Evolutionary conservation across 23 red algal species (phyloP), one percentile per base, ranked within the genome.

Genomic region (Chondrus crispus): DNA sequence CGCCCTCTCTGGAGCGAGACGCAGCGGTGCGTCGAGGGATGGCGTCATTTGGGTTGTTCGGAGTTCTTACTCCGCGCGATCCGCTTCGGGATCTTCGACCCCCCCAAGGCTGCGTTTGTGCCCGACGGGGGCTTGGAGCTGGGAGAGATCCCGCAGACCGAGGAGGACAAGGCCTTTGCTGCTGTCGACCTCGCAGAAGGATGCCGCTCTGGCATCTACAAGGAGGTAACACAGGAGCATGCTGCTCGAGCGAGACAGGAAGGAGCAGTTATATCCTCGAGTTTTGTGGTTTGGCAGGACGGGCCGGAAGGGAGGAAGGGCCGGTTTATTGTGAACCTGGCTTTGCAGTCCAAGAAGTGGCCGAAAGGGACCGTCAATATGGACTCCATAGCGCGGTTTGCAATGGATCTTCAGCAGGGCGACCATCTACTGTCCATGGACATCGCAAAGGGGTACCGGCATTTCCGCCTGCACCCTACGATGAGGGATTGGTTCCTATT

Each of bases 401-500:
- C 49, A n/a, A 46, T 42, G 32, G 66, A 20, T 18, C 14, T 1
- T 36, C 22, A 72, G 66, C 66, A 72, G 0, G 66, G 66, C 16
- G 66, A 72, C 16, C 66, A 36, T 72, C 26, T 72, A 16, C 66
- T 72, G 1, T 29, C 16, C 26, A 29, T 72, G 22, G 1, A 72
- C 66, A 16, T 72, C 18, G 14, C 16, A 13, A 36, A 22, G 66
- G 66, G 66, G 13, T 91, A 82, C 42, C 47, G 62, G 0, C 88
- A 91, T 18, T 36, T 91, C 1, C 60, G 62, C 2, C 73, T 91
- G 5, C 26, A 19, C 1, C 88, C 74, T 14, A 9, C 6, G 5
- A 82, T 82, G 74, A 46, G 69, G 40, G 76, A 80, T 68, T 91
- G 76, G 60, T 82, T 81, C 28, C 46, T 82, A 3, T 91, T 81